These are phyloP conservation scores for Hymenoscyphus fraxineus DNA, from an alignment of 2,329 filamentous ascomycete genomes.

Conservation along the genomic window DNA sequence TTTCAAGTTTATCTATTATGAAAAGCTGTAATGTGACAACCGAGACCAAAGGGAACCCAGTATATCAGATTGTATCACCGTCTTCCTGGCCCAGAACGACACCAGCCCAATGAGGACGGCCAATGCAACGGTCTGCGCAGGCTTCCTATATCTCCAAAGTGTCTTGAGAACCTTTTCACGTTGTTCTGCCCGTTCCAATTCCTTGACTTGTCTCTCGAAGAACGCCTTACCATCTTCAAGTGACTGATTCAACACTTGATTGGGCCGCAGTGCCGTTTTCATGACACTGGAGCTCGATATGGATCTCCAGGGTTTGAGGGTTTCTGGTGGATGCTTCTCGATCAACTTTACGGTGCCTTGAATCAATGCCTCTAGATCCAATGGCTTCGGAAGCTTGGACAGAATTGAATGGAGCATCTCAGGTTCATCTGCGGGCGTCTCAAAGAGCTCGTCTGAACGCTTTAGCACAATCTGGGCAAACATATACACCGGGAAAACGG, in stretches of 20 bases:
- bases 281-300: conserved; percentile 77
- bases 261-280: conserved; percentile 67
- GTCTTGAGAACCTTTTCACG: conserved; percentile 47
- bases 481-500: conserved; percentile 85
- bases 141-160: conserved; percentile 62
- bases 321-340: conserved; percentile 64
- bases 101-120: conserved; percentile 64
- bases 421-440: conserved; percentile 75
- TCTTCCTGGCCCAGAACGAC: conserved; percentile 63
- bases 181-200: conserved; percentile 65
- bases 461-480: conserved; percentile 85
- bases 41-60: conserved; percentile 31
- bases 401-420: conserved; percentile 90
- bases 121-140: conserved; percentile 57
- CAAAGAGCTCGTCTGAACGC: conserved; percentile 78
- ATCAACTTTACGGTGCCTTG: conserved; percentile 61
- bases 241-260: conserved; percentile 50
- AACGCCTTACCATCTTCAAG: conserved; percentile 62
- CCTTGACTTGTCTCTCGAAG: conserved; percentile 67
- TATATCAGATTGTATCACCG: conserved; percentile 33
- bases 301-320: conserved; percentile 64
- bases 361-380: conserved; percentile 78
- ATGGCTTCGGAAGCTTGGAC: conserved; percentile 76
- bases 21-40: not conserved
- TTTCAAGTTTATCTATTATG: conserved; percentile 2